Conservation (phyloP, 2,329 filamentous ascomycete genomes). For the Hymenoscyphus albidus region DNA sequence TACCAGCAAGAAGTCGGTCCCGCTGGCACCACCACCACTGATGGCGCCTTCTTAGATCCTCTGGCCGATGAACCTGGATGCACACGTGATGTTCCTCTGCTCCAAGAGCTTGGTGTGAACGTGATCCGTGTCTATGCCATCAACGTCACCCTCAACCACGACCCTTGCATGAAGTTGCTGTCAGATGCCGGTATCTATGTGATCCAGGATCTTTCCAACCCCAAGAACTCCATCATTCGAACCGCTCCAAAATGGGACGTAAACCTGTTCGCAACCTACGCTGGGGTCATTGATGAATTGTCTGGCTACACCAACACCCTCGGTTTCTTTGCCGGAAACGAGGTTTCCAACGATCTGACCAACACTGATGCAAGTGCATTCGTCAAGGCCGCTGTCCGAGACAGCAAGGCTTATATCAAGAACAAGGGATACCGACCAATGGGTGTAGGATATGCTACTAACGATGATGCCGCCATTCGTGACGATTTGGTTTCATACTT, state of each 20-base stretch:
- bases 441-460: constrained; percentile 93
- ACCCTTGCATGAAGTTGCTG: constrained; percentile 78
- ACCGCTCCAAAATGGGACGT: constrained; percentile 74
- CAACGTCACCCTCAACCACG: constrained; percentile 74
- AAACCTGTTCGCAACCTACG: constrained; percentile 76
- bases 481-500: constrained; percentile 85
- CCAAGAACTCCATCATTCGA: constrained; percentile 79
- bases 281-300: constrained; percentile 75
- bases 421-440: constrained; percentile 70
- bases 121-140: constrained; percentile 93
- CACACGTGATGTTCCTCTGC: constrained; percentile 79
- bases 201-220: constrained; percentile 84
- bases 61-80: constrained; percentile 69
- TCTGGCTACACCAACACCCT: constrained; percentile 84
- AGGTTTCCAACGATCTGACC: constrained; percentile 84
- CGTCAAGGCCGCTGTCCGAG: constrained; percentile 96
- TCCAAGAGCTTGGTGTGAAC: constrained; percentile 80
- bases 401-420: constrained; percentile 93
- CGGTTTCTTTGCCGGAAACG: constrained; percentile 98
- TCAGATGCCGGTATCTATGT: constrained; percentile 89
- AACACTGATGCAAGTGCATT: constrained; percentile 90
- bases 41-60: constrained; percentile 69
- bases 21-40: constrained; percentile 47
- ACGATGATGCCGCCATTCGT: constrained; percentile 83
- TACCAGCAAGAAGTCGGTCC: constrained; percentile 79